These are phyloP conservation scores for Boletus sp. DNA, from an alignment of 768 basidiomycete genomes.

Conservation along the genomic window DNA sequence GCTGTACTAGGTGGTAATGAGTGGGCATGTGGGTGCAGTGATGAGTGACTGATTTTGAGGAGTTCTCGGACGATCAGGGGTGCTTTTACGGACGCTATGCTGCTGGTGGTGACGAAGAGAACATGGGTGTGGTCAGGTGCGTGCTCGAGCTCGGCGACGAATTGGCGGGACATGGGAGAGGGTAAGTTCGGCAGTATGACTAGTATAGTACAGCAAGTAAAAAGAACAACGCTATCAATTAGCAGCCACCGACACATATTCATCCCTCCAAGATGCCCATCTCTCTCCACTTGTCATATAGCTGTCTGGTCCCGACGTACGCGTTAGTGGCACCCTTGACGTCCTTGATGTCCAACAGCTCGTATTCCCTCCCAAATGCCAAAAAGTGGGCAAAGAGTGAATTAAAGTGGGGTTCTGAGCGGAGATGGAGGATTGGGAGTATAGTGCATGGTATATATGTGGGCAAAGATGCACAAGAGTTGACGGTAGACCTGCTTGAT, in stretches of 20 bases:
- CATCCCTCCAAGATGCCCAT: slow-evolving; percentile 65
- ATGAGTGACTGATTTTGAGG: too few species aligned
- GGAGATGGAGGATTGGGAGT: slow-evolving; percentile 87
- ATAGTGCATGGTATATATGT: slow-evolving; percentile 96
- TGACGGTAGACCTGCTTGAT: slow-evolving; percentile 94
- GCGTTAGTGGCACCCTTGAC: too few species aligned
- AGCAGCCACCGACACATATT: neutral
- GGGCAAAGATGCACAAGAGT: slow-evolving; percentile 95
- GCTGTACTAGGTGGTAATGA: slow-evolving; percentile 49
- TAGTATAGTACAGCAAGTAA: slow-evolving; percentile 15
- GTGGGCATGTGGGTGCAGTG: neutral
- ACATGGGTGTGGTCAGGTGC: slow-evolving; percentile 47
- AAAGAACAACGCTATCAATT: too few species aligned
- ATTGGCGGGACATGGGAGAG: slow-evolving; percentile 5
- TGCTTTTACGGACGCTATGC: too few species aligned
- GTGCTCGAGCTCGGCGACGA: too few species aligned
- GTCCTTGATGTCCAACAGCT: slow-evolving; percentile 85
- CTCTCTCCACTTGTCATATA: slow-evolving; percentile 90
- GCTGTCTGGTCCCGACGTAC: slow-evolving; percentile 75
- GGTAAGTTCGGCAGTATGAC: neutral
- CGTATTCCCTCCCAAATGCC: slow-evolving; percentile 92
- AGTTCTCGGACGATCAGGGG: too few species aligned
- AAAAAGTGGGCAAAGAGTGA: slow-evolving; percentile 97
- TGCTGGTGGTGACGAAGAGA: slow-evolving; percentile 79
- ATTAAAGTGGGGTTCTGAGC: slow-evolving; percentile 95